These are phyloP conservation scores for Trypanosoma mega DNA, from an alignment of 208 protist species.

Conservation along the genomic window DNA sequence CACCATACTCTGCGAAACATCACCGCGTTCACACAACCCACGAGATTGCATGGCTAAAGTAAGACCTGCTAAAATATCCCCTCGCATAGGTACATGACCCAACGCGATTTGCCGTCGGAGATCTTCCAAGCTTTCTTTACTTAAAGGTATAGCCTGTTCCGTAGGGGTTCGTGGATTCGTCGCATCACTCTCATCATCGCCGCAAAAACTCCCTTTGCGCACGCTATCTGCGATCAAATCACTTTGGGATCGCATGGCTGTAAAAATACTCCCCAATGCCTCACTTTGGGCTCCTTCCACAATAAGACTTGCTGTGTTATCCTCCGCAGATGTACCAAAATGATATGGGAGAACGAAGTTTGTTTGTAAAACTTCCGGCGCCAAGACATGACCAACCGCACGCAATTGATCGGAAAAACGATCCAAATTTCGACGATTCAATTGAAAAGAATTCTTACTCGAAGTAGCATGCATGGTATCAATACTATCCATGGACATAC, in stretches of 20 bases:
- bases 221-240: neutral
- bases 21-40: neutral
- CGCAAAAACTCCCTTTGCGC: neutral
- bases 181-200: neutral
- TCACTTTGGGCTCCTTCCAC: neutral
- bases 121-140: neutral
- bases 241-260: neutral
- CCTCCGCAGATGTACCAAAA: neutral
- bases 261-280: neutral
- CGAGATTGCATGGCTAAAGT: neutral
- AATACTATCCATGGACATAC: conserved; percentile 10
- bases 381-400: neutral
- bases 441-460: neutral
- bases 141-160: neutral
- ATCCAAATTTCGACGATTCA: conserved; percentile 19
- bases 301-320: neutral
- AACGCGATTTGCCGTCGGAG: neutral
- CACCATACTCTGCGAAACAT: neutral
- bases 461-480: conserved; percentile 17
- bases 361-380: conserved; percentile 3
- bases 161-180: neutral
- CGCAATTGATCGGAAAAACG: conserved; percentile 18
- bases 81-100: neutral
- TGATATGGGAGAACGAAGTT: neutral
- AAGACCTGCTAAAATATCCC: neutral